phyloP scores from a whole-genome alignment of 202 grass and related monocot genomes.

The Panicum hallii region DNA sequence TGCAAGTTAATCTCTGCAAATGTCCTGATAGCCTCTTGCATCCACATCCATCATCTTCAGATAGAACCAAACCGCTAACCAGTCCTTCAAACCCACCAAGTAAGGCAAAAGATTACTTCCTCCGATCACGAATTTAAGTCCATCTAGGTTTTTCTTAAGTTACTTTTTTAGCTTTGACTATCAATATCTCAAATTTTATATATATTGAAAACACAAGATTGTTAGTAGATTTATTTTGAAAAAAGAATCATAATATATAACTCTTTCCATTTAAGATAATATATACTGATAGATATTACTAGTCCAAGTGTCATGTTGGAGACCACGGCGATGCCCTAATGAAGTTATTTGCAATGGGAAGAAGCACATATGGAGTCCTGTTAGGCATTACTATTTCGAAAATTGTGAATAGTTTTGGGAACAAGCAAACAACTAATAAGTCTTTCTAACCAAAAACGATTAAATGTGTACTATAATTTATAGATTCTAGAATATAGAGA shows the following conservation, averaged over 20 bases:
- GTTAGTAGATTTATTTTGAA: not conserved
- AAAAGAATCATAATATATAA: not conserved
- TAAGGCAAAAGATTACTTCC: not conserved
- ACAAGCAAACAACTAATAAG: conserved; percentile 6
- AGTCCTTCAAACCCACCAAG: not conserved
- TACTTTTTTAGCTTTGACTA: not conserved
- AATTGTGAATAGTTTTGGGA: conserved; percentile 19
- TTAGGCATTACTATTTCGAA: conserved; percentile 10
- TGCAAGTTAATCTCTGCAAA: not conserved
- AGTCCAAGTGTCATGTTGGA: not conserved
- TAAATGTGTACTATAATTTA: not conserved
- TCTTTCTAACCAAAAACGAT: not conserved
- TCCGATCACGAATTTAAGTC: not conserved
- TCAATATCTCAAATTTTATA: not conserved
- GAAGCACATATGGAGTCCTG: not conserved
- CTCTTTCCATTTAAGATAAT: not conserved
- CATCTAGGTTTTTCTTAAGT: not conserved
- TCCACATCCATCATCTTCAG: not conserved
- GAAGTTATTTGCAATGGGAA: not conserved
- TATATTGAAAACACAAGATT: not conserved
- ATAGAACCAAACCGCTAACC: not conserved
- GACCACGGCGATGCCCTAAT: not conserved
- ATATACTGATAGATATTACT: not conserved
- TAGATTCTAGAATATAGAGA: conserved; percentile 19
- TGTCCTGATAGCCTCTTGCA: not conserved